These are phyloP conservation scores for Scutellaria baicalensis DNA, from an alignment of 257 asterid genomes.

Conservation along the genomic window DNA sequence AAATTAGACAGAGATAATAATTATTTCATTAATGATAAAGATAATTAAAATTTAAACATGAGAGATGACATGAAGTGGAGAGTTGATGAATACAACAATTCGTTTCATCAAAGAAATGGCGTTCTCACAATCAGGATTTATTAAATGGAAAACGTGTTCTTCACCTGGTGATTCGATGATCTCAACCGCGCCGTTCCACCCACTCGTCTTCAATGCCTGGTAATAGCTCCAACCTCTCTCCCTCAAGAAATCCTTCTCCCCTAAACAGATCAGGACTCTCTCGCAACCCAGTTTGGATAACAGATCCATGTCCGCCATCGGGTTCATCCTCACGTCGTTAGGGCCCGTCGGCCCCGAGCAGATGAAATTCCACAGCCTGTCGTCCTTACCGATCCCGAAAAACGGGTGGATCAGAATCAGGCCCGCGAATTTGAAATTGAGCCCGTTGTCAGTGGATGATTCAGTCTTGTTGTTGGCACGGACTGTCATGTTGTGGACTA, in stretches of 20 bases:
- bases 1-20: too few relatives aligned
- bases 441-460: background rate
- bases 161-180: conserved; percentile 35
- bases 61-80: background rate
- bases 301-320: conserved; percentile 28
- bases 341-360: conserved; percentile 24
- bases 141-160: conserved; percentile 33
- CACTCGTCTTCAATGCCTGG: conserved; percentile 25
- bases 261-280: conserved; percentile 37
- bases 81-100: conserved; percentile 24
- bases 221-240: conserved; percentile 30
- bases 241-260: conserved; percentile 35
- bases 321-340: conserved; percentile 33
- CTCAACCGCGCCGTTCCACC: conserved; percentile 39
- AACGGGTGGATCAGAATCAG: conserved; percentile 60
- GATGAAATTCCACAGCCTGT: conserved; percentile 38
- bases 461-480: conserved; percentile 13
- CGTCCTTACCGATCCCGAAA: conserved; percentile 35
- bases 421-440: conserved; percentile 27
- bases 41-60: background rate
- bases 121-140: conserved; percentile 1
- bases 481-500: conserved; percentile 46
- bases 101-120: conserved; percentile 27
- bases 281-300: conserved; percentile 28
- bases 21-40: background rate